Conservation (phyloP, 108 stramenopile genomes). For the Cyclotella cryptica region DNA sequence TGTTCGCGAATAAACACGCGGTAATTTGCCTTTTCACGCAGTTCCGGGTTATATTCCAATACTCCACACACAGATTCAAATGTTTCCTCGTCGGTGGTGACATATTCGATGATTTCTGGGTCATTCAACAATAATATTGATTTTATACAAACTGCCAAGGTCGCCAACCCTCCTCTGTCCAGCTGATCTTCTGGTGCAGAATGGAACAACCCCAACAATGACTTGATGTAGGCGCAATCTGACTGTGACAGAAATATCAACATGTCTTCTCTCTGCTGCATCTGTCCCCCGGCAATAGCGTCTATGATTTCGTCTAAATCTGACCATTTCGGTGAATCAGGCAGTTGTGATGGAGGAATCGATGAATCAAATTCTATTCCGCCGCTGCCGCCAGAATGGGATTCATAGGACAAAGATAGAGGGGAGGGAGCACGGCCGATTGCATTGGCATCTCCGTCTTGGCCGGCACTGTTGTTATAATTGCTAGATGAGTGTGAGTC, state of each 20-base stretch:
- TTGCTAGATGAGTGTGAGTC: background rate
- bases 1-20: slow-evolving; percentile 74
- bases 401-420: background rate
- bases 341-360: slow-evolving; percentile 57
- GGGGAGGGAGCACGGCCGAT: slow-evolving; percentile 13
- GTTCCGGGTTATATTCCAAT: slow-evolving; percentile 86
- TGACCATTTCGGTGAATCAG: slow-evolving; percentile 70
- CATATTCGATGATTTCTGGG: slow-evolving; percentile 84
- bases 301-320: slow-evolving; percentile 78
- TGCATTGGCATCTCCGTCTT: background rate
- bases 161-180: slow-evolving; percentile 66
- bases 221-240: slow-evolving; percentile 80
- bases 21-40: slow-evolving; percentile 84
- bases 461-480: background rate
- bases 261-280: slow-evolving; percentile 79
- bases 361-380: background rate
- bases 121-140: slow-evolving; percentile 87
- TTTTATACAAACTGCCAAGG: slow-evolving; percentile 78
- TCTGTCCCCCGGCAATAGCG: slow-evolving; percentile 60
- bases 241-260: slow-evolving; percentile 71
- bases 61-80: slow-evolving; percentile 80
- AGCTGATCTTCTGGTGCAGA: slow-evolving; percentile 59
- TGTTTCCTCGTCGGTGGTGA: slow-evolving; percentile 65
- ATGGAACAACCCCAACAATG: slow-evolving; percentile 67
- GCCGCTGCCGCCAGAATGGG: slow-evolving; percentile 5